Evolutionary conservation across 768 basidiomycete species (phyloP).

Genomic region (Tulasnella sp.): DNA sequence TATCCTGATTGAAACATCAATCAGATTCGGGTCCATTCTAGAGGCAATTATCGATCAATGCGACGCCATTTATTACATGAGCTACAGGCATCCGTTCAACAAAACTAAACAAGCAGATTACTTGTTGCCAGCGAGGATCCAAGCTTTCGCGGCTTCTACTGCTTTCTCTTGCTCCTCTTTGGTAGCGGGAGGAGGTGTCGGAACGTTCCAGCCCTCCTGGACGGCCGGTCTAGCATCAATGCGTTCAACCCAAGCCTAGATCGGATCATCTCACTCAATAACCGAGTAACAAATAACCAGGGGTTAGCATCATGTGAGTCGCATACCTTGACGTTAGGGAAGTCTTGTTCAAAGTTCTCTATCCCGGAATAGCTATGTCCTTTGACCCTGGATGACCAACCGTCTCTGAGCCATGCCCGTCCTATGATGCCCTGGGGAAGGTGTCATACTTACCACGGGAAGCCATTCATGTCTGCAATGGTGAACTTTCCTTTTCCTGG

Average conservation of each 20-base stretch:
- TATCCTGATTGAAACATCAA: no score
- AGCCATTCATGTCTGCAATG: constrained; percentile 59
- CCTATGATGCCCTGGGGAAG: no score
- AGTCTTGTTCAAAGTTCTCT: constrained; percentile 42
- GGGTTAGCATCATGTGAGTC: constrained; percentile 8
- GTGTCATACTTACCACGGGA: constrained; percentile 44
- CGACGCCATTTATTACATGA: no score
- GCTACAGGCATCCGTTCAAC: no score
- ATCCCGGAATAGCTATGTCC: constrained; percentile 34
- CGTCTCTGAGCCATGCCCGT: neutral
- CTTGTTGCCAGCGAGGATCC: constrained; percentile 21
- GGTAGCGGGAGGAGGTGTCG: constrained; percentile 20
- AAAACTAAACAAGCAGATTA: no score
- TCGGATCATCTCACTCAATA: neutral
- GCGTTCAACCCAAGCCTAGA: constrained; percentile 33
- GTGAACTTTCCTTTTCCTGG: constrained; percentile 51
- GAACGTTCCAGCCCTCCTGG: constrained; percentile 28
- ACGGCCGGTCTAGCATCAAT: constrained; percentile 29
- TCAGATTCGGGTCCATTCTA: no score
- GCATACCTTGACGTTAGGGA: constrained; percentile 46
- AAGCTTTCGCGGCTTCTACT: constrained; percentile 22
- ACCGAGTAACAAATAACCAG: neutral
- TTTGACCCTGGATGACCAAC: constrained; percentile 42
- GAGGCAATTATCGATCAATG: no score
- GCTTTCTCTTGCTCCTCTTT: constrained; percentile 26